phyloP scores from a whole-genome alignment of 2,329 filamentous ascomycete genomes.

The Calonectria ilicicola region DNA sequence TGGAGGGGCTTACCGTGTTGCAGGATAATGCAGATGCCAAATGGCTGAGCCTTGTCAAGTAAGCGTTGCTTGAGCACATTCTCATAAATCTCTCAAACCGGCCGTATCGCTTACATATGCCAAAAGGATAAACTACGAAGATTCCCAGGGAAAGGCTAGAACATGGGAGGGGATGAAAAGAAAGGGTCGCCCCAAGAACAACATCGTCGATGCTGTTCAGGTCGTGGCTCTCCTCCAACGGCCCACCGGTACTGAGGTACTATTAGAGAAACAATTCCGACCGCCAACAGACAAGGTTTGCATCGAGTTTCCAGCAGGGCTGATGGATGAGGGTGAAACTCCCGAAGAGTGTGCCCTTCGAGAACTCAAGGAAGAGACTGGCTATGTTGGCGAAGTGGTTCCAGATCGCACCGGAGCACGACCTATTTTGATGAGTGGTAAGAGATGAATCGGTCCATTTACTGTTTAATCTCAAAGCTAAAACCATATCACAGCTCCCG shows the following conservation, averaged over 20 bases:
- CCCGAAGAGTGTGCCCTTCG: conserved; percentile 71
- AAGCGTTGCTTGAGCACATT: not conserved
- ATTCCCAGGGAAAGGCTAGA: conserved; percentile 68
- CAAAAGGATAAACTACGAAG: conserved; percentile 71
- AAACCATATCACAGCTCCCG: conserved; percentile 75
- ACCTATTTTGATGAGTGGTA: conserved; percentile 18
- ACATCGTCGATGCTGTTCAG: conserved; percentile 78
- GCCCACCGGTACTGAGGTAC: conserved; percentile 63
- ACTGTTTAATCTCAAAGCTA: conserved; percentile 62
- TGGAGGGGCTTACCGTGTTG: not conserved
- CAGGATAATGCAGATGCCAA: conserved; percentile 16
- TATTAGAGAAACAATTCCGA: conserved; percentile 77
- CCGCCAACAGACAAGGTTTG: conserved; percentile 69
- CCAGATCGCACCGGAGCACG: conserved; percentile 10
- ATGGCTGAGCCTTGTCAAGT: conserved; percentile 25
- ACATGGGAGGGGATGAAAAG: conserved; percentile 82
- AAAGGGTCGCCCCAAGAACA: conserved; percentile 70
- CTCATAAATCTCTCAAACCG: not conserved
- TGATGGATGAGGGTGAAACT: conserved; percentile 72
- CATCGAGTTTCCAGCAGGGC: conserved; percentile 74
- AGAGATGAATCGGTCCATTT: not conserved
- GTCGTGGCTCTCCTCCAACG: conserved; percentile 77
- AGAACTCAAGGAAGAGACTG: conserved; percentile 76
- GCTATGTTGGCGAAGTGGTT: conserved; percentile 67
- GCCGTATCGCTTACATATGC: not conserved